Evolutionary conservation across 2,329 filamentous ascomycete genomes (phyloP).

Genomic region (Aotearoamyces nothofagi): DNA sequence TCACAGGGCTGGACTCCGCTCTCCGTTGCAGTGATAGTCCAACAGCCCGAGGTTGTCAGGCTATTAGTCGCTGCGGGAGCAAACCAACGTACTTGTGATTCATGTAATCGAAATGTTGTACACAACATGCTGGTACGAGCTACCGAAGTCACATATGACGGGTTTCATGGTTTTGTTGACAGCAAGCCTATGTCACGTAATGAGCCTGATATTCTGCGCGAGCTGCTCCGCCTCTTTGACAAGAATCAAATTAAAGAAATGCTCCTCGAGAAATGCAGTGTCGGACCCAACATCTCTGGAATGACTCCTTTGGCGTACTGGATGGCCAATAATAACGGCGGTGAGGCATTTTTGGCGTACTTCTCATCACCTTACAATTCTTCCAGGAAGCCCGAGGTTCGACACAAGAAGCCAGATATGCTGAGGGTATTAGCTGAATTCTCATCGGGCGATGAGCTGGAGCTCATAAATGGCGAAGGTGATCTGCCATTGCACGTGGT

Average conservation of each 20-base stretch:
- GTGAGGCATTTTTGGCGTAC: too few species aligned
- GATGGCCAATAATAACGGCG: slow-evolving; percentile 21
- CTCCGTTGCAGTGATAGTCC: slow-evolving; percentile 44
- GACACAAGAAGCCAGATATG: too few species aligned
- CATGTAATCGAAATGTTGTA: slow-evolving; percentile 48
- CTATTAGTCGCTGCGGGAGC: slow-evolving; percentile 53
- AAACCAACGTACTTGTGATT: slow-evolving; percentile 50
- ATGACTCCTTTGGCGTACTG: slow-evolving; percentile 50
- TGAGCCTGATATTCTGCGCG: slow-evolving; percentile 22
- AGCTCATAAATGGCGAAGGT: slow-evolving; percentile 46
- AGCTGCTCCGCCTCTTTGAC: slow-evolving; percentile 43
- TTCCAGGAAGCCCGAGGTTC: too few species aligned
- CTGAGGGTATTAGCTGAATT: slow-evolving; percentile 35
- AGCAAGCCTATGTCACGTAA: slow-evolving; percentile 10
- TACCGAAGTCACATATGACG: too few species aligned
- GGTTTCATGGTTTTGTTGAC: too few species aligned
- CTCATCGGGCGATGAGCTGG: slow-evolving; percentile 38
- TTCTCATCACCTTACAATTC: slow-evolving; percentile 15
- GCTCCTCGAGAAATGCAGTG: slow-evolving; percentile 39
- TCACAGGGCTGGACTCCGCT: slow-evolving; percentile 49
- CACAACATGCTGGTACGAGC: slow-evolving; percentile 33
- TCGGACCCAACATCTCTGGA: slow-evolving; percentile 32
- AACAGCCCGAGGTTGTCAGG: slow-evolving; percentile 37
- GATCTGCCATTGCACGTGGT: slow-evolving; percentile 49
- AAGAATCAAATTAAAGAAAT: slow-evolving; percentile 37